Base-by-base conservation (phyloP, 1,284 basidiomycete species). In the Puccinia horiana region DNA sequence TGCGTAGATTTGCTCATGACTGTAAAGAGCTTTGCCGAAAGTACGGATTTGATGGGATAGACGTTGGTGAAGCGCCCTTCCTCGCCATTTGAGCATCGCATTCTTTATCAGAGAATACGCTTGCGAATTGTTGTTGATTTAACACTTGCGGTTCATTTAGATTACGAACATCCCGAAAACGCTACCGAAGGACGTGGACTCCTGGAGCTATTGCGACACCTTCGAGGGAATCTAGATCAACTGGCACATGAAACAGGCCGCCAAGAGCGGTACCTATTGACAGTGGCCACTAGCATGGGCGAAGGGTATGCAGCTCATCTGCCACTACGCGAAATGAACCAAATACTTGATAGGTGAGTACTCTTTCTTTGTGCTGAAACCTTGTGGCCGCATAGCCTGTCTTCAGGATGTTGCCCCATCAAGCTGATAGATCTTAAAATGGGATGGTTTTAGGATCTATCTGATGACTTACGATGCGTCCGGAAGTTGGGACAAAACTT, bases 161-260 rank as follows among this genome's bases (percentile, higher is more conserved):
- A 81, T 52, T 81, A 81, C 42, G 79, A 81, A 54, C 79, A 81
- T 75, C 79, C 79, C 47, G 79, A 81, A 72, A 81, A 63, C 49
- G 12, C 70, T 37, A 29, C 35, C 29, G 70, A 81, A 61, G 79
- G 79, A 18, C 72, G 58, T n/a, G 79, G 79, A 29, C 58, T 81
- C 5, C 40, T 81, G 18, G 79, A 75, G 52, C 29, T 81, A 47
- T 54, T 81, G 0, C 32, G 72, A 18, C 72, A 81, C 49, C 63
- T 42, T 52, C 79, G 79, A 16, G 58, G 35, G 29, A 40, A n/a
- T 52, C 26, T 81, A 20, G 72, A 81, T 67, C 40, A 75, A 12
- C 44, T 81, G 37, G 70, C 16, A n/a, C 72, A 74, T 47, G 54
- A 81, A 35, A 58, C 47, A 32, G 52, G 70, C 9, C 79, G 79